A percentile compares a stretch with the other conserved stretches of the same genome.
phyloP scores from a whole-genome alignment of 1,284 basidiomycete genomes.

The Moesziomyces antarcticus region DNA sequence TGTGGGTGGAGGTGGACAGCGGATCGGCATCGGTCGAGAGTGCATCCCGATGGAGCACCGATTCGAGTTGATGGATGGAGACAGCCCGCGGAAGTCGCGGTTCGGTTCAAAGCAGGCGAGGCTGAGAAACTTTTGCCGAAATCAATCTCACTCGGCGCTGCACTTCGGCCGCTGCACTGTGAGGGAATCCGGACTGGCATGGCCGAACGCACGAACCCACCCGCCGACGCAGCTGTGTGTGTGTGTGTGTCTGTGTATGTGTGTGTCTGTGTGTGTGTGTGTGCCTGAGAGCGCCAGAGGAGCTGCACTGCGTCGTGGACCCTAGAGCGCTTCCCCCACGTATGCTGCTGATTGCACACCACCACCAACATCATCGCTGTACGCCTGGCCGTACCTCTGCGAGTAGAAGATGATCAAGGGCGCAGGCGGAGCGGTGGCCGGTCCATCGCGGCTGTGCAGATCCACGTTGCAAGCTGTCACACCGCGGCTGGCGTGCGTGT shows the following conservation, averaged over 20 bases:
- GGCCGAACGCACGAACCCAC: background rate
- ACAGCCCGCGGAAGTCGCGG: slow-evolving; percentile 21
- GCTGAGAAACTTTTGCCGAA: slow-evolving; percentile 26
- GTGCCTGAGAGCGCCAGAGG: background rate
- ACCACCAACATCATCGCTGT: background rate
- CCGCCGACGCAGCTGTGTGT: no score
- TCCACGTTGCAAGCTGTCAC: background rate
- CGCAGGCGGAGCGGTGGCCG: slow-evolving; percentile 31
- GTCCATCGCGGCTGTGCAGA: slow-evolving; percentile 36
- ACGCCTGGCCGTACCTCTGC: background rate
- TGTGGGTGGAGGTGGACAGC: slow-evolving; percentile 30
- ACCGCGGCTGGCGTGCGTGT: slow-evolving; percentile 1
- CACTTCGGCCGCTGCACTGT: slow-evolving; percentile 3
- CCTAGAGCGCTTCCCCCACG: background rate
- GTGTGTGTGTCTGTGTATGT: background rate
- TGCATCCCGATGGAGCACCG: background rate
- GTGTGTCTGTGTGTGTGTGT: no score
- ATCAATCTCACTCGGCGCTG: slow-evolving; percentile 1
- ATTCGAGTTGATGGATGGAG: background rate
- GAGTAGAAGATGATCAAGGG: slow-evolving; percentile 28
- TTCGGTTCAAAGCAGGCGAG: slow-evolving; percentile 5
- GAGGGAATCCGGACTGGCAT: background rate
- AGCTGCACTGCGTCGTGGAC: background rate
- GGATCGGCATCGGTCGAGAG: background rate
- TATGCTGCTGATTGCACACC: background rate